Evolutionary conservation across 441 rosid genomes (phyloP), one percentile per base, ranked within the genome.

Genomic region (Dalechampia spathulata): DNA sequence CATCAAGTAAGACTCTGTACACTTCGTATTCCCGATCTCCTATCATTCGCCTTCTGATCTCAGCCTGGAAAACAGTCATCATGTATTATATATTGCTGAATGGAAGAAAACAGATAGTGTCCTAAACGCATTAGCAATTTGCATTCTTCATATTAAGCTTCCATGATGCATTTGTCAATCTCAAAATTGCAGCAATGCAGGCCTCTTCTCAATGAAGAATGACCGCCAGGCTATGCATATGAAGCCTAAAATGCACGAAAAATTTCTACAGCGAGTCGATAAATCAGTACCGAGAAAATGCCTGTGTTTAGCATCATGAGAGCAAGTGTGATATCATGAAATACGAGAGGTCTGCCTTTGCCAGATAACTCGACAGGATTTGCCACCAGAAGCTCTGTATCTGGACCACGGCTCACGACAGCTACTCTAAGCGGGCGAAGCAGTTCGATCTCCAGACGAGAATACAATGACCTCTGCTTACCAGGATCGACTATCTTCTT

Each of bases 331-430:
- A 86, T 84, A 63, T 92, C 98, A 32, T 78, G 65, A 62, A 92
- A 92, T 72, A 88, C 98, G 49, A 84, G 87, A 57, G 98, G 98
- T 26, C 96, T 76, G 17, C 98, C 96, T 48, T 86, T 92, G 65
- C 95, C 92, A n/a, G 87, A 83, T 75, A 92, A 67, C 63, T 86
- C 94, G 49, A 92, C 98, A 16, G 90, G 95, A 62, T 92, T 92
- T 57, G 96, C 91, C 19, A 88, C 94, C 42, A 84, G 67, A 54
- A 88, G 86, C 71, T 88, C 90, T 0, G 85, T 83, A 67, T 88
- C 98, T 40, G 96, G 98, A 62, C 95, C 96, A n/a, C 88, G 78
- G 58, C 78, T 83, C 51, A 75, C 80, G 32, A 80, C 63, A n/a
- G 85, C 83, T 25, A 88, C 96, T 75, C 91, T 79, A 13, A 91